These are phyloP conservation scores for Carex cristatella DNA, from an alignment of 176 grass and related monocot genomes.

Conservation along the genomic window DNA sequence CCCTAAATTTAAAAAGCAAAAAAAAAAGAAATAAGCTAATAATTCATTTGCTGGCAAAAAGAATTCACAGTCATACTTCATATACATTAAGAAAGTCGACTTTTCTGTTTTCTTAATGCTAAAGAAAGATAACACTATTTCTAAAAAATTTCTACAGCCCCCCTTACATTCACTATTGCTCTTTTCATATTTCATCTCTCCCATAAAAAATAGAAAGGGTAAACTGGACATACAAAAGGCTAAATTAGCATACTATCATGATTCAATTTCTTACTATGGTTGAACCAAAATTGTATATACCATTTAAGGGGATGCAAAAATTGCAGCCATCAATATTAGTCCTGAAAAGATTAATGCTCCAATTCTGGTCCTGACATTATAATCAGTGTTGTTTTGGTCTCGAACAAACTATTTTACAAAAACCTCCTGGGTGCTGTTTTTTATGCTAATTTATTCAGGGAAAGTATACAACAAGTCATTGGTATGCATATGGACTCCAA, in stretches of 20 bases:
- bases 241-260: not conserved
- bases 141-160: not conserved
- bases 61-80: not conserved
- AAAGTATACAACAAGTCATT: not conserved
- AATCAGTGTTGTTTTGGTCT: not conserved
- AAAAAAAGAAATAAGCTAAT: not conserved
- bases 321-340: not conserved
- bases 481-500: not conserved
- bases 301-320: not conserved
- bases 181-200: not conserved
- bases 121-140: not conserved
- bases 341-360: not conserved
- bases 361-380: not conserved
- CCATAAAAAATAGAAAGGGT: not conserved
- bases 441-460: not conserved
- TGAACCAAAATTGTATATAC: not conserved
- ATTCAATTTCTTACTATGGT: not conserved
- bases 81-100: not conserved
- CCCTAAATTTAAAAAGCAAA: conserved; percentile 39
- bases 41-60: not conserved
- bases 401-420: not conserved
- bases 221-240: not conserved
- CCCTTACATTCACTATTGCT: not conserved
- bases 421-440: not conserved
- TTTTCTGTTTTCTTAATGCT: not conserved